A percentile compares a stretch with the other conserved stretches of the same genome.
Conservation (phyloP, 495 filamentous ascomycete species). For the Xylaria grammica region DNA sequence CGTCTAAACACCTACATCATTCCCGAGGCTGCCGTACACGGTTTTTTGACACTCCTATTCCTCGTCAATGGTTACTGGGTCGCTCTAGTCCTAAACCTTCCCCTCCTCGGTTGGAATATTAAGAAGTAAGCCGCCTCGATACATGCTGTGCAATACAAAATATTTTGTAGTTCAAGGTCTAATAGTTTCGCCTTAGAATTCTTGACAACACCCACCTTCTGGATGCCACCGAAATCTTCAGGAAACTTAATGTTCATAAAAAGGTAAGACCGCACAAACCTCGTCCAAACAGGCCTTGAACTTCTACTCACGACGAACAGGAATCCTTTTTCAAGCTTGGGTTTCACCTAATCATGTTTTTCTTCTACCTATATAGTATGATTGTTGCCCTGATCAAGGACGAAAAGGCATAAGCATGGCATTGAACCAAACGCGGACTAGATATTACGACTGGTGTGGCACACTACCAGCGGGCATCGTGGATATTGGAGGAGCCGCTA, state of each 20-base stretch:
- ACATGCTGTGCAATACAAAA: background rate
- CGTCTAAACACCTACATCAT: conserved; percentile 99
- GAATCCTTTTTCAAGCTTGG: conserved; percentile 99
- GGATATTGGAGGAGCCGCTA: background rate
- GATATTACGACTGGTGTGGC: background rate
- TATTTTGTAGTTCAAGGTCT: conserved; percentile 24
- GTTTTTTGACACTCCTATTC: conserved; percentile 91
- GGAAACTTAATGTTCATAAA: conserved; percentile 98
- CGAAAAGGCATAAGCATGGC: conserved; percentile 72
- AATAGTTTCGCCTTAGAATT: conserved; percentile 65
- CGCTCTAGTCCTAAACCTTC: conserved; percentile 88
- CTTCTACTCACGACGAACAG: conserved; percentile 47
- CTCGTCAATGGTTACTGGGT: conserved; percentile 99
- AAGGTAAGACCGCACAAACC: conserved; percentile 65
- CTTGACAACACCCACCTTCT: conserved; percentile 95
- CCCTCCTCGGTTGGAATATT: conserved; percentile 88
- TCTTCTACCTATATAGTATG: conserved; percentile 99
- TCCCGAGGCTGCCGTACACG: conserved; percentile 97
- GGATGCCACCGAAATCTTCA: conserved; percentile 98
- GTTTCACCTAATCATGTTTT: conserved; percentile 99
- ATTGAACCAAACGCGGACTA: background rate
- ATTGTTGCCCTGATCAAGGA: conserved; percentile 97
- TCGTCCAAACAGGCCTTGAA: background rate
- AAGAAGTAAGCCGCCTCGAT: conserved; percentile 77
- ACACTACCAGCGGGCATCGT: background rate